Base-by-base conservation (phyloP, 176 grass and related monocot genomes). In the Bolboschoenus planiculmis region DNA sequence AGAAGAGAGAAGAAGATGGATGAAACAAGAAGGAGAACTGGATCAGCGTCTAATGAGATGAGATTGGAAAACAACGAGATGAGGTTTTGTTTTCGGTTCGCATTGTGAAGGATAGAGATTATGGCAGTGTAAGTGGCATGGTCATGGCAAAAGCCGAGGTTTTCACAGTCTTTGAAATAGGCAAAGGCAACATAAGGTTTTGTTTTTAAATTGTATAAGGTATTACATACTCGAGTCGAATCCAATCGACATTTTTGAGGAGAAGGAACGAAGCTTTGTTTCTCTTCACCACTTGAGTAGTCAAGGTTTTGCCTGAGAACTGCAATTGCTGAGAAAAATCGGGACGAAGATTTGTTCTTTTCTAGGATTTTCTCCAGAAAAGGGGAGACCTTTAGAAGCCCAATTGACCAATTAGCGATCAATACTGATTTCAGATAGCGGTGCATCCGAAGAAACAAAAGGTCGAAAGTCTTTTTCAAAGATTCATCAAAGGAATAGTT, bases 131-230 rank as follows among this genome's bases (percentile, higher is more conserved):
- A 93, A 26, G 91, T 91, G 7, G 87, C 84, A 4, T 75, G 37
- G 43, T 91, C 91, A 56, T 93, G 94, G 57, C 18, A 65, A 59
- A 97, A 93, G 21, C 94, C 91, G 29, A 87, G 47, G 51, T 71
- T 85, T 39, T 56, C 23, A 1, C 78, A 82, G 55, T 93, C 84
- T 35, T 85, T 90, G 78, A 97, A 94, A 85, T 90, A 97, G 51
- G 85, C 84, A 20, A 94, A 87, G 3, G 91, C 91, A 0, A 66
- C 15, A 9, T 18, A 66, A 26, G 94, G 91, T 30, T 83, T 85
- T 34, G 24, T 78, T 63, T 62, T 56, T 10, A 97, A 78, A 83
- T 74, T 46, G 18, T 77, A 85, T 13, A 97, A 88, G 0, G 34
- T 85, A 54, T 80, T 58, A 51, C 83, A 51, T 35, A 97, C 80